Base-by-base conservation (phyloP, 1,284 basidiomycete species). In the Ceratobasidium sp. region DNA sequence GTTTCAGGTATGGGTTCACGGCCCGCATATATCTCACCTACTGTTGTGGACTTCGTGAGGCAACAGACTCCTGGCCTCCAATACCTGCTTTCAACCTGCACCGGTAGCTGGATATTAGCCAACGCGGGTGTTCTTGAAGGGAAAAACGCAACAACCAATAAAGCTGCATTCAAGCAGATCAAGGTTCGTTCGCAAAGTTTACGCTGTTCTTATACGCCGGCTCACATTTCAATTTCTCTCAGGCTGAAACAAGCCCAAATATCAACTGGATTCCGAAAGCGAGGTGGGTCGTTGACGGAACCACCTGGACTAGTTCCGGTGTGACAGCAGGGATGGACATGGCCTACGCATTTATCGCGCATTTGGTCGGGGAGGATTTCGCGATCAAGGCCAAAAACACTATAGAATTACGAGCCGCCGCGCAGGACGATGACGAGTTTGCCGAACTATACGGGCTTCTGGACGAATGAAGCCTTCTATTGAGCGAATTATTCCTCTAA, bases 301-400 rank as follows among this genome's bases (percentile, higher is more conserved):
- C 82, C 29, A 76, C 82, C 48, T 85, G 84, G 84, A 84, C 82
- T 0, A 79, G 80, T 41, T 82, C 82, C 41, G 84, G 84, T n/a
- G 82, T 84, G 14, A 81, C 81, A 11, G 83, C 84, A 33, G 84
- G 82, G 14, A 79, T 80, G 76, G 83, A 84, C 73, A 76, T 83
- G 77, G 80, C 81, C 1, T 79, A 80, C 47, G 83, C 82, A n/a
- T 85, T 84, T 74, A 51, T 85, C n/a, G 77, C 78, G 33, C 77
- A 82, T 63, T 77, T 84, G 17, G 80, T 80, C 3, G 83, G 84
- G n/a, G 57, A 78, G 33, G 78, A 82, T 22, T 50, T 79, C 5
- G 79, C 80, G 2, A 74, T 73, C 15, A 54, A 67, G 5, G 76
- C 81, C 48, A 74, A 81, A n/a, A 76, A 77, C 11, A 78, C 81